Conservation (phyloP, 805 yeast genomes). For the Saccharomycopsis lassenensis region DNA sequence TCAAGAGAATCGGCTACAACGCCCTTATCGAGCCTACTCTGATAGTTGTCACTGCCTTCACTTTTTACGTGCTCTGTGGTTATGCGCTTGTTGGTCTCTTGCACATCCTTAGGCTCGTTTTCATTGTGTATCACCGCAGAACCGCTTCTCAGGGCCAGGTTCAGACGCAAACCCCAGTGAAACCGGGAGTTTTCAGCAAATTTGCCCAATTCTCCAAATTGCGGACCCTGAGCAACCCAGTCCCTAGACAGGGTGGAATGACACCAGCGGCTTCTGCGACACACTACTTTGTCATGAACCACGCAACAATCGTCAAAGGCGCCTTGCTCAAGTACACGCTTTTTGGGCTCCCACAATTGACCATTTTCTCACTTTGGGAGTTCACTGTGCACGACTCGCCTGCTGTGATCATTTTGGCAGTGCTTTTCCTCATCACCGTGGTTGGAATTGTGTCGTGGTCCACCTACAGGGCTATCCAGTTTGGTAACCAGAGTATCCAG, state of each 20-base stretch:
- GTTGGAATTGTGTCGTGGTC: slow-evolving; percentile 54
- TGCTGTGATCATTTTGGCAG: slow-evolving; percentile 77
- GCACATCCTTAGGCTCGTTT: slow-evolving; percentile 35
- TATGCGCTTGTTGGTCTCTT: slow-evolving; percentile 52
- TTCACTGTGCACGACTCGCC: slow-evolving; percentile 74
- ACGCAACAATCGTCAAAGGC: slow-evolving; percentile 61
- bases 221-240: no score
- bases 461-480: slow-evolving; percentile 46
- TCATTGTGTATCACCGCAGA: slow-evolving; percentile 36
- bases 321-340: slow-evolving; percentile 65
- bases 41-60: slow-evolving; percentile 76
- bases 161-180: slow-evolving; percentile 21
- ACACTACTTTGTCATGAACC: slow-evolving; percentile 39
- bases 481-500: slow-evolving; percentile 51
- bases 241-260: no score
- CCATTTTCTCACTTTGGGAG: slow-evolving; percentile 79
- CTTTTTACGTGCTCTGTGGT: slow-evolving; percentile 71
- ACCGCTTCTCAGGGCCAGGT: no score
- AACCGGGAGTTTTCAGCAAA: slow-evolving; percentile 30
- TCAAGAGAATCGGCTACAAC: slow-evolving; percentile 68
- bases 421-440: slow-evolving; percentile 53
- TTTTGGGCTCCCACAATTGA: slow-evolving; percentile 77
- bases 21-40: slow-evolving; percentile 75
- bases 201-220: no score
- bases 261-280: no score